Evolutionary conservation across 2,329 filamentous ascomycete genomes (phyloP).

Genomic region (Aspergillus tanneri): DNA sequence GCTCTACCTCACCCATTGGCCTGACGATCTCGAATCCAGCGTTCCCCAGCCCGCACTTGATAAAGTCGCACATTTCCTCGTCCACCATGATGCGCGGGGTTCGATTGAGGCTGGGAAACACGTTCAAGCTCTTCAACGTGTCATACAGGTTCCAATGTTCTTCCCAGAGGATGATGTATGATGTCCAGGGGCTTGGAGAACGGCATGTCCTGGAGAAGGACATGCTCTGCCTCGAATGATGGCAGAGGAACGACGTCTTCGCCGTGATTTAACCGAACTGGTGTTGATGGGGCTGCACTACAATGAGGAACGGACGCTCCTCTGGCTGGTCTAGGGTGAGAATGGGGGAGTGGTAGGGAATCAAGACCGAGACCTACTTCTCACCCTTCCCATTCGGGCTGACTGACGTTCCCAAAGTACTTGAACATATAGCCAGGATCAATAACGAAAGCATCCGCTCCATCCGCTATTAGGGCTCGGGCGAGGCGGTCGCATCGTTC

Average conservation of each 20-base stretch:
- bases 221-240: slow-evolving; percentile 61
- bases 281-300: slow-evolving; percentile 52
- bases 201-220: slow-evolving; percentile 59
- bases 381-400: slow-evolving; percentile 63
- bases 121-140: slow-evolving; percentile 50
- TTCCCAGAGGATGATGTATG: slow-evolving; percentile 61
- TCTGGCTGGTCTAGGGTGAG: slow-evolving; percentile 48
- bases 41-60: slow-evolving; percentile 55
- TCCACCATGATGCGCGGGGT: slow-evolving; percentile 59
- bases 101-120: slow-evolving; percentile 33
- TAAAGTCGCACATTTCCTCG: slow-evolving; percentile 65
- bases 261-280: slow-evolving; percentile 47
- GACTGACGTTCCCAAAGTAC: slow-evolving; percentile 63
- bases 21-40: slow-evolving; percentile 59
- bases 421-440: slow-evolving; percentile 66
- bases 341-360: background rate
- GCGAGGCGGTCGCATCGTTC: slow-evolving; percentile 58
- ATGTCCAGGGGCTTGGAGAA: slow-evolving; percentile 53
- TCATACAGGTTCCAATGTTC: slow-evolving; percentile 65
- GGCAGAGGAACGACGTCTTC: slow-evolving; percentile 61
- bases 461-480: slow-evolving; percentile 52
- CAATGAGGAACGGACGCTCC: slow-evolving; percentile 63
- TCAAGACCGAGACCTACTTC: slow-evolving; percentile 29
- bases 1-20: slow-evolving; percentile 55
- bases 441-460: slow-evolving; percentile 59